Conservation (phyloP, 306 rosid species). For the Mimosa pudica region DNA sequence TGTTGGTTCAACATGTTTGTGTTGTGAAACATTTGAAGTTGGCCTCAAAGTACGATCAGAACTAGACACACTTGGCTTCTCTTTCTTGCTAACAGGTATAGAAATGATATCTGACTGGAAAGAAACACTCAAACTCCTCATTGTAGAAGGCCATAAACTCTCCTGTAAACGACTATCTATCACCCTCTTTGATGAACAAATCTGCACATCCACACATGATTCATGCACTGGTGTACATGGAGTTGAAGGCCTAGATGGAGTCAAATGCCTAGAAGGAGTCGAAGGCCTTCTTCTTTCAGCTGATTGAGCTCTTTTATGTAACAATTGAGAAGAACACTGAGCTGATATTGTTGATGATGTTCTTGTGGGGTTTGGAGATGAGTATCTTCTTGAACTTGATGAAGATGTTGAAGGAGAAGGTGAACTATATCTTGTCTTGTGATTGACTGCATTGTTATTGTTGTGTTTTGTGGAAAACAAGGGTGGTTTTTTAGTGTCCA, state of each 20-base stretch:
- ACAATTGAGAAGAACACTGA: constrained; percentile 51
- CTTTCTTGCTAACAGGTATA: constrained; percentile 89
- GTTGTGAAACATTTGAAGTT: constrained; percentile 75
- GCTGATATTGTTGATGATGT: constrained; percentile 42
- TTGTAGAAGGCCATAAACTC: constrained; percentile 92
- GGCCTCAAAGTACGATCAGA: constrained; percentile 79
- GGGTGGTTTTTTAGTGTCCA: constrained; percentile 58
- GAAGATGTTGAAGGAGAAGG: constrained; percentile 58
- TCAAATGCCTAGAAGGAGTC: constrained; percentile 64
- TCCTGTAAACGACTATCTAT: constrained; percentile 55
- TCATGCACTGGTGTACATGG: constrained; percentile 78
- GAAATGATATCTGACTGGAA: constrained; percentile 92
- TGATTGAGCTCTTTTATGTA: constrained; percentile 71
- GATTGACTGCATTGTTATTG: constrained; percentile 68
- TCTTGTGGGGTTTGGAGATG: constrained; percentile 80
- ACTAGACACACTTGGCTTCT: constrained; percentile 74
- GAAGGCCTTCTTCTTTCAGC: constrained; percentile 83
- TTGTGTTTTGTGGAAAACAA: constrained; percentile 61
- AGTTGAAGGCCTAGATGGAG: constrained; percentile 67
- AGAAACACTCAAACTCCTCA: constrained; percentile 96
- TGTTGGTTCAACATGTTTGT: constrained; percentile 63
- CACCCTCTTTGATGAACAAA: constrained; percentile 51
- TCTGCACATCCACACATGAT: constrained; percentile 53
- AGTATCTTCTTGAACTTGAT: constrained; percentile 54
- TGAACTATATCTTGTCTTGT: constrained; percentile 64